A percentile compares a stretch with the other conserved stretches of the same genome.
Conservation (phyloP, 2,329 filamentous ascomycete genomes). For the Bipolaris sorokiniana region DNA sequence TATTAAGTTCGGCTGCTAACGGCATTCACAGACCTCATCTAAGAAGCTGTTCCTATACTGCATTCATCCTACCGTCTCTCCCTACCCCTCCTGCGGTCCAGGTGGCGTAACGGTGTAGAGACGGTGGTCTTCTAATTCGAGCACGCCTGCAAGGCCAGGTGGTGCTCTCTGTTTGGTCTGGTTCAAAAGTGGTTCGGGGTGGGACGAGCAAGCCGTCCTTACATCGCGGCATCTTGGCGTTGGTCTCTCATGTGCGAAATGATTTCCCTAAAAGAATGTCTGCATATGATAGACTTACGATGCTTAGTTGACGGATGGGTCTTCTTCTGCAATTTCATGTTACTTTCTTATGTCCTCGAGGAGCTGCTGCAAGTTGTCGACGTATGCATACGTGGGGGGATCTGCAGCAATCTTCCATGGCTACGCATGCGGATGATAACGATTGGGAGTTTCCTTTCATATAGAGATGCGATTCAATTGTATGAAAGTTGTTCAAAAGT, state of each 20-base stretch:
- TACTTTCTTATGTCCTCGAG: conserved; percentile 43
- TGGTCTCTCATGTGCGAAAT: conserved; percentile 50
- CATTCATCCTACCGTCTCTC: conserved; percentile 34
- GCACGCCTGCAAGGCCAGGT: conserved; percentile 42
- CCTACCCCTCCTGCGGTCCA: conserved; percentile 29
- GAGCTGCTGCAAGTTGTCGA: conserved; percentile 46
- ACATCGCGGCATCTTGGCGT: conserved; percentile 52
- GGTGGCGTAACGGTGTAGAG: conserved; percentile 34
- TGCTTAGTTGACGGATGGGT: conserved; percentile 39
- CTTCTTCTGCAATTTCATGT: conserved; percentile 40
- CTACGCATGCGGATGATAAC: conserved; percentile 47
- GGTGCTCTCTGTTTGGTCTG: conserved; percentile 35
- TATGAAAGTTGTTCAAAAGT: conserved; percentile 35
- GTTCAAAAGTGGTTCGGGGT: conserved; percentile 46
- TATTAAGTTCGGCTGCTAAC: conserved; percentile 18
- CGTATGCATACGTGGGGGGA: conserved; percentile 42
- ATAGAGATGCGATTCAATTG: conserved; percentile 49
- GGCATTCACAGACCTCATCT: conserved; percentile 46
- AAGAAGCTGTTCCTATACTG: conserved; percentile 37
- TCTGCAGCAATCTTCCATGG: conserved; percentile 36
- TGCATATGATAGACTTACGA: conserved; percentile 46
- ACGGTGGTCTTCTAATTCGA: conserved; percentile 42
- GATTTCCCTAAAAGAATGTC: conserved; percentile 47
- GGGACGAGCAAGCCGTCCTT: conserved; percentile 39
- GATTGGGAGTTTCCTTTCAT: conserved; percentile 48